Evolutionary conservation across 257 asterid species (phyloP).

Genomic region (Plectranthus barbatus): DNA sequence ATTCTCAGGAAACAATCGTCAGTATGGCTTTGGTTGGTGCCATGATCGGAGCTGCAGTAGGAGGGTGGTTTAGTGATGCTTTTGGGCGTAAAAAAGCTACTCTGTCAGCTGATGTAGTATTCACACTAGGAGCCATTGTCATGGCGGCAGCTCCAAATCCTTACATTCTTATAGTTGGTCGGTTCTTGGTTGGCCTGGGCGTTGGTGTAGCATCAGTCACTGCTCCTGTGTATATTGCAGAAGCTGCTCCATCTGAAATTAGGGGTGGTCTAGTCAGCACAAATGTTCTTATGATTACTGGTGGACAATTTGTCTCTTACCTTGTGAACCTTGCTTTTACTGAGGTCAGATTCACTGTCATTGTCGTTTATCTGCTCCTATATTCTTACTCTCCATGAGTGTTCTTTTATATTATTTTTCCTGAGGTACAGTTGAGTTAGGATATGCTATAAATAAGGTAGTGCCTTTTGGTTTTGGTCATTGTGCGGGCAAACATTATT

Average conservation of each 20-base stretch:
- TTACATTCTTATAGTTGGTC: constrained; percentile 70
- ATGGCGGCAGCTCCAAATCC: constrained; percentile 89
- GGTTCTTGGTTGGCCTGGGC: constrained; percentile 80
- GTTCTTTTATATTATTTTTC: background rate
- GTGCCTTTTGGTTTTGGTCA: background rate
- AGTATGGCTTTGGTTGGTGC: constrained; percentile 98
- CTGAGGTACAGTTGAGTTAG: background rate
- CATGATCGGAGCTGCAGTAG: constrained; percentile 78
- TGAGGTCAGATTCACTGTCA: constrained; percentile 49
- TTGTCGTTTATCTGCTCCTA: background rate
- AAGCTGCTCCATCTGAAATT: constrained; percentile 87
- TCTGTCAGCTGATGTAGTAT: constrained; percentile 80
- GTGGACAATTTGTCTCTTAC: constrained; percentile 95
- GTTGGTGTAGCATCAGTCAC: constrained; percentile 95
- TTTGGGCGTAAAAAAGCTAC: constrained; percentile 95
- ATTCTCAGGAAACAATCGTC: constrained; percentile 85
- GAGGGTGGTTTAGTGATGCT: constrained; percentile 84
- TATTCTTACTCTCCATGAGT: background rate
- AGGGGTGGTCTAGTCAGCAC: constrained; percentile 97
- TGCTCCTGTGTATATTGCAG: constrained; percentile 95
- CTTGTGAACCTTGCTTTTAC: constrained; percentile 94
- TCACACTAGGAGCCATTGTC: constrained; percentile 58
- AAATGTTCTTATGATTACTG: constrained; percentile 93
- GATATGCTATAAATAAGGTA: background rate
- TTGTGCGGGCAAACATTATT: background rate